Base-by-base conservation (phyloP, 2,329 filamentous ascomycete species). In the Microdochium nivale region DNA sequence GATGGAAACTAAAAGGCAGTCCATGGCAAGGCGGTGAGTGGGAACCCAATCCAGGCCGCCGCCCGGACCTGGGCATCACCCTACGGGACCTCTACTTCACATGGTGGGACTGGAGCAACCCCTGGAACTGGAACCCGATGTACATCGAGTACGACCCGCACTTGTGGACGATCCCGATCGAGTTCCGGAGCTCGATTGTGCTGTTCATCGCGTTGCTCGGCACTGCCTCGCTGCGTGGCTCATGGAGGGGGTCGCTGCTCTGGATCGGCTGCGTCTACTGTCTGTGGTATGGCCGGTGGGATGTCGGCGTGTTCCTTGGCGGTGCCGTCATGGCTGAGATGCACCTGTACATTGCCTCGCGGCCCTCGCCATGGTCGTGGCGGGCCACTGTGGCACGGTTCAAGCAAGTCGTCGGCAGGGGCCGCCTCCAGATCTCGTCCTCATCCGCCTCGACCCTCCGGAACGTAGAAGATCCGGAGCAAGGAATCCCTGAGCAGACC, bases 131-230 rank as follows among this genome's bases (percentile, higher is more conserved):
- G 76, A 67, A 72, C 54, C 75, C 70, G 16, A 76, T 74, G 51
- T 72, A 67, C 43, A 77, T 71, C 62, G 69, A 63, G 23, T 80
- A 81, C 58, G 78, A 83, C 58, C 71, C 78, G 25, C 80, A 84
- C 55, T 64, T 83, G 24, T 84, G 80, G 80, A 83, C 81, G 4
- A 83, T 84, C 46, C 80, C 80, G 2, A 73, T 81, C 47, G 80
- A 84, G 61, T 81, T 80, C 59, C 71, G 76, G 53, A 78, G 75
- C 62, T 81, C 78, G 2, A 73, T 84, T 60, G 70, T 78, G 53
- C 70, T 83, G 11, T 83, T 83, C 62, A 63, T 82, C 8, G 69
- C 72, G 13, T 63, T 81, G 24, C 53, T 81, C 3, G 79, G 71
- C 21, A 71, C 76, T 9, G 75, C 75, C 5, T 68, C 74, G 25